These are phyloP conservation scores for Porpolomopsis calyptriformis DNA, from an alignment of 768 basidiomycete genomes.

Conservation along the genomic window DNA sequence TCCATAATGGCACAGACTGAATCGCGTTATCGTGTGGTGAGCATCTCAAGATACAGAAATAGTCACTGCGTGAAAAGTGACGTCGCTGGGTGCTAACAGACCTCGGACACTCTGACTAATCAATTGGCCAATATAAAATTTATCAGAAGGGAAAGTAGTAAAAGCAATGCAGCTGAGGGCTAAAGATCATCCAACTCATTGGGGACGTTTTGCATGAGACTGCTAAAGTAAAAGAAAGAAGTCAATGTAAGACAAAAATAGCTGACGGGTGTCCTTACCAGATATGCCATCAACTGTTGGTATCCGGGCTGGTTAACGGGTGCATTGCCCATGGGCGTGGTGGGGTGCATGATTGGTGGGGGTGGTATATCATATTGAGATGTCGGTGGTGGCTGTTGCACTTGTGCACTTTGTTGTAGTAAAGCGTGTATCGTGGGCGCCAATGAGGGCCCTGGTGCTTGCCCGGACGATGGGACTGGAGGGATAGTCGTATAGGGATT, in stretches of 20 bases:
- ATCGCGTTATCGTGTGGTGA: not conserved
- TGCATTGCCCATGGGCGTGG: conserved; percentile 31
- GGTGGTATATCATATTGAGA: conserved; percentile 29
- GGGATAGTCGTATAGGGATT: conserved; percentile 14
- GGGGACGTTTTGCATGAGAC: not conserved
- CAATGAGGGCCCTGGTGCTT: conserved; percentile 24
- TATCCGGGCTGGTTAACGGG: conserved; percentile 31
- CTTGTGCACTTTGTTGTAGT: conserved; percentile 31
- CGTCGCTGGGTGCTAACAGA: too few species aligned
- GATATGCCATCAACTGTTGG: conserved; percentile 60
- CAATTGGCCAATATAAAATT: too few species aligned
- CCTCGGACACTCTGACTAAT: too few species aligned
- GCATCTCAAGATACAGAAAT: not conserved
- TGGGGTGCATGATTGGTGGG: conserved; percentile 35
- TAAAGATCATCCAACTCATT: too few species aligned
- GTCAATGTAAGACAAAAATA: not conserved
- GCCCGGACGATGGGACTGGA: conserved; percentile 26
- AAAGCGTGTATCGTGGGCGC: conserved; percentile 57
- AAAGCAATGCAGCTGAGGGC: too few species aligned
- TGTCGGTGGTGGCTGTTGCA: conserved; percentile 38
- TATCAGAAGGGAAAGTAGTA: too few species aligned
- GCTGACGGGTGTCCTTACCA: conserved; percentile 30
- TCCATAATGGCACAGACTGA: conserved; percentile 19
- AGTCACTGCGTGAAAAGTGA: too few species aligned
- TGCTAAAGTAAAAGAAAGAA: not conserved